These are phyloP conservation scores for Isoetes taiwanensis DNA, from an alignment of 75 land plant genomes.

Conservation along the genomic window DNA sequence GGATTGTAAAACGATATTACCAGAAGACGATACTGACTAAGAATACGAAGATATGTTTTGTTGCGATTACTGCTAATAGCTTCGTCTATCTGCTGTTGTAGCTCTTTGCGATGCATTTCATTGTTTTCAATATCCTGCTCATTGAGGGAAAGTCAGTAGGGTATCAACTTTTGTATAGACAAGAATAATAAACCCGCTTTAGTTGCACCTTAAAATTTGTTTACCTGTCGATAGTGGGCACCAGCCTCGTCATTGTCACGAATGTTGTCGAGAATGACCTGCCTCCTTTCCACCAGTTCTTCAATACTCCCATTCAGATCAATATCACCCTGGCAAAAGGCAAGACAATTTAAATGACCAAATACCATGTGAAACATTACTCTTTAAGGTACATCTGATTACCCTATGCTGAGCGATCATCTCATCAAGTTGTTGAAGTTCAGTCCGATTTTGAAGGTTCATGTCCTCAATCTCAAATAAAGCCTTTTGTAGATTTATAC, in stretches of 20 bases:
- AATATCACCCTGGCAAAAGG: too few relatives aligned
- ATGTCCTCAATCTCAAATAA: slow-evolving; percentile 90
- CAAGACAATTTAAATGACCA: too few relatives aligned
- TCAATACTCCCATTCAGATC: slow-evolving; percentile 37
- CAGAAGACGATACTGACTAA: slow-evolving; percentile 80
- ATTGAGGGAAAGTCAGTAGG: slow-evolving; percentile 1
- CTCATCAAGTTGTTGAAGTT: slow-evolving; percentile 88
- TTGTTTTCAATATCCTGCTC: slow-evolving; percentile 73
- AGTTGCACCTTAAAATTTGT: background rate
- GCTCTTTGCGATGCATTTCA: slow-evolving; percentile 64
- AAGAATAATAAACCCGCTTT: too few relatives aligned
- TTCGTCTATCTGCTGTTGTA: slow-evolving; percentile 73
- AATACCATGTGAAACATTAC: too few relatives aligned
- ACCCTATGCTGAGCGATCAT: slow-evolving; percentile 73
- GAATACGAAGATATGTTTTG: slow-evolving; percentile 72
- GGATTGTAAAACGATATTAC: slow-evolving; percentile 22
- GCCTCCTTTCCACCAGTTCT: slow-evolving; percentile 61
- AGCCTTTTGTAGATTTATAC: slow-evolving; percentile 91
- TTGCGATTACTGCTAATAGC: slow-evolving; percentile 73
- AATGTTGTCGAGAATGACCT: slow-evolving; percentile 77
- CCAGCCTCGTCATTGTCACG: slow-evolving; percentile 97
- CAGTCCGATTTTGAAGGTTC: slow-evolving; percentile 57
- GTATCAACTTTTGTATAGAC: too few relatives aligned
- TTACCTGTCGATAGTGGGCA: slow-evolving; percentile 65
- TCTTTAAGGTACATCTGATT: too few relatives aligned